Evolutionary conservation across 2,329 filamentous ascomycete genomes (phyloP).

Genomic region (Esteya vermicola): DNA sequence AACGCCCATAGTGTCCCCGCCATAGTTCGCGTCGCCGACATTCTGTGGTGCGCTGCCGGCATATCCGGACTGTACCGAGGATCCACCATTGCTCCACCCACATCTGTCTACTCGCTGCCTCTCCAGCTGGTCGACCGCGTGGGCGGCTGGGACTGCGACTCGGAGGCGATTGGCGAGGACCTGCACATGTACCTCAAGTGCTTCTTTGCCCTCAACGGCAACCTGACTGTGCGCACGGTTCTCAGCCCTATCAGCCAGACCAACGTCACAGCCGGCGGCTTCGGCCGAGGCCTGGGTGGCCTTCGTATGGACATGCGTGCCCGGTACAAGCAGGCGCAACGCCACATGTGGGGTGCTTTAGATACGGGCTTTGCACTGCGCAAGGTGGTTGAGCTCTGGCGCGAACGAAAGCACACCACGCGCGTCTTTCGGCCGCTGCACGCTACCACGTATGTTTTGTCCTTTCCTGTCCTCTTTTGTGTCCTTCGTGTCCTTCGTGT

Average conservation of each 20-base stretch:
- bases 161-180: conserved; percentile 61
- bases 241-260: conserved; percentile 58
- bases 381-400: conserved; percentile 42
- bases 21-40: conserved; percentile 55
- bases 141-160: conserved; percentile 57
- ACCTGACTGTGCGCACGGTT: conserved; percentile 49
- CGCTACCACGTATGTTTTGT: conserved; percentile 22
- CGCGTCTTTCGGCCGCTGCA: conserved; percentile 42
- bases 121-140: conserved; percentile 53
- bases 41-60: conserved; percentile 58
- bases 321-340: conserved; percentile 56
- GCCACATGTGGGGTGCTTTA: conserved; percentile 64
- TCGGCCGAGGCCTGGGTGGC: conserved; percentile 36
- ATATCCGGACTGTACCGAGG: conserved; percentile 53
- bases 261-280: conserved; percentile 49
- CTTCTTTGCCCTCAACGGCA: conserved; percentile 60
- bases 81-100: conserved; percentile 53
- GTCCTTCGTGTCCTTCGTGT: too few relatives aligned
- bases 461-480: too few relatives aligned
- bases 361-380: conserved; percentile 53
- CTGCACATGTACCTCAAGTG: conserved; percentile 69
- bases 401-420: conserved; percentile 40
- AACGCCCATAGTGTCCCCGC: conserved; percentile 55
- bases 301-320: conserved; percentile 44
- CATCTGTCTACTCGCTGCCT: conserved; percentile 59